Evolutionary conservation across 768 basidiomycete species (phyloP).

Genomic region (Rhodotorula paludigena): DNA sequence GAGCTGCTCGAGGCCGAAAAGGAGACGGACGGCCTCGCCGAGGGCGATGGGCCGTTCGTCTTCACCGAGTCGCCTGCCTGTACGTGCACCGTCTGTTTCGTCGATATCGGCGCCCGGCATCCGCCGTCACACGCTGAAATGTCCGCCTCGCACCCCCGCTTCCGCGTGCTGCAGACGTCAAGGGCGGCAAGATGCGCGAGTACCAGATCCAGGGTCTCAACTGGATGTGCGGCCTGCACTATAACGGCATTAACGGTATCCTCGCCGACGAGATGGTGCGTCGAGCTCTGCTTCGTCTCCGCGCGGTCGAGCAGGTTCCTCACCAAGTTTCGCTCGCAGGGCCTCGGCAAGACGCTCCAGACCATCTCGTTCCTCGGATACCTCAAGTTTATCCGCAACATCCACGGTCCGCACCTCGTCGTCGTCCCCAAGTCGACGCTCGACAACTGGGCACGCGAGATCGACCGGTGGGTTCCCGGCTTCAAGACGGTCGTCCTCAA

Average conservation of each 20-base stretch:
- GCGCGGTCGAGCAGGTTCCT: not conserved
- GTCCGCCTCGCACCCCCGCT: not conserved
- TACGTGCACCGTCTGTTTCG: constrained; percentile 46
- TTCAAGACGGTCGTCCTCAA: constrained; percentile 75
- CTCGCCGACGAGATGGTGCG: constrained; percentile 90
- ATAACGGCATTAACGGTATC: constrained; percentile 94
- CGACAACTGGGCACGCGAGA: constrained; percentile 95
- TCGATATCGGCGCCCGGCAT: no score
- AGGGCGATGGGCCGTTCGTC: constrained; percentile 83
- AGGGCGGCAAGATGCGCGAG: constrained; percentile 75
- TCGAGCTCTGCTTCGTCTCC: not conserved
- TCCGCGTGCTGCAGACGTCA: constrained; percentile 58
- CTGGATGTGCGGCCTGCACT: constrained; percentile 94
- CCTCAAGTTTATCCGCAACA: constrained; percentile 74
- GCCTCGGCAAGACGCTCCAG: constrained; percentile 95
- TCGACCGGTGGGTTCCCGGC: constrained; percentile 82
- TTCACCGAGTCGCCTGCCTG: constrained; percentile 92
- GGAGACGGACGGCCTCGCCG: constrained; percentile 59
- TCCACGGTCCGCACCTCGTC: constrained; percentile 79
- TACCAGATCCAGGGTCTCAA: constrained; percentile 95
- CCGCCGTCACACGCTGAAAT: no score
- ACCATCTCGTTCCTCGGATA: constrained; percentile 96
- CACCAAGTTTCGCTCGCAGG: constrained; percentile 51
- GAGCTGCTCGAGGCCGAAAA: constrained; percentile 70
- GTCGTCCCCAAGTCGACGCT: constrained; percentile 98